Conservation (phyloP, 208 protist genomes). For the Zelonia costaricensis region DNA sequence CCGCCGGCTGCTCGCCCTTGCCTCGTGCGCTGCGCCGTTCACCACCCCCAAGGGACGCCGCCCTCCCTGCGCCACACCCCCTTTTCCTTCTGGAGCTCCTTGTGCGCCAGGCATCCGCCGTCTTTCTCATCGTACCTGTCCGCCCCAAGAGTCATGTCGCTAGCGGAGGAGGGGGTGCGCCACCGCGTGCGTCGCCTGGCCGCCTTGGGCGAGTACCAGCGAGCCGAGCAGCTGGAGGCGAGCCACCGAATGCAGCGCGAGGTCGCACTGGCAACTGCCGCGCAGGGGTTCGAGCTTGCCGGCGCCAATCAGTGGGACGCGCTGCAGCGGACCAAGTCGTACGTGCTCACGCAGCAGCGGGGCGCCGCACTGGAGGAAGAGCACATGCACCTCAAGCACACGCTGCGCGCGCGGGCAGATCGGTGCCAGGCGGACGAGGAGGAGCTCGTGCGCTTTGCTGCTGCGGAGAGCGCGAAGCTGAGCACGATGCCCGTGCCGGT, state of each 20-base stretch:
- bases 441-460: slow-evolving; percentile 40
- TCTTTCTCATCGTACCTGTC: neutral
- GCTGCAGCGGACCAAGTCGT: slow-evolving; percentile 42
- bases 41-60: too few relatives aligned
- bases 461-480: slow-evolving; percentile 25
- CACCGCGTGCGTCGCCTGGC: slow-evolving; percentile 30
- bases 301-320: slow-evolving; percentile 55
- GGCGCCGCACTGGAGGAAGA: slow-evolving; percentile 9
- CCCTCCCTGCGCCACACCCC: too few relatives aligned
- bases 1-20: too few relatives aligned
- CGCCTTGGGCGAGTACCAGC: slow-evolving; percentile 30
- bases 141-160: slow-evolving; percentile 1
- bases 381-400: slow-evolving; percentile 18
- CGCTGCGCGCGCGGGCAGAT: slow-evolving; percentile 35
- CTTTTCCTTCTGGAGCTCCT: too few relatives aligned
- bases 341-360: slow-evolving; percentile 19
- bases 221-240: slow-evolving; percentile 26
- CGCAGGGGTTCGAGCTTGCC: slow-evolving; percentile 41
- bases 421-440: slow-evolving; percentile 40
- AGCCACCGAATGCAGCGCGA: slow-evolving; percentile 10
- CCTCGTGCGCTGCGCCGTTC: too few relatives aligned
- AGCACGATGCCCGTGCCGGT: slow-evolving; percentile 37
- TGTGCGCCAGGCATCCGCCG: too few relatives aligned
- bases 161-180: neutral
- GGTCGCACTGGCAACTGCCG: slow-evolving; percentile 7